phyloP scores from a whole-genome alignment of 495 filamentous ascomycete genomes.

The Oleoguttula mirabilis region DNA sequence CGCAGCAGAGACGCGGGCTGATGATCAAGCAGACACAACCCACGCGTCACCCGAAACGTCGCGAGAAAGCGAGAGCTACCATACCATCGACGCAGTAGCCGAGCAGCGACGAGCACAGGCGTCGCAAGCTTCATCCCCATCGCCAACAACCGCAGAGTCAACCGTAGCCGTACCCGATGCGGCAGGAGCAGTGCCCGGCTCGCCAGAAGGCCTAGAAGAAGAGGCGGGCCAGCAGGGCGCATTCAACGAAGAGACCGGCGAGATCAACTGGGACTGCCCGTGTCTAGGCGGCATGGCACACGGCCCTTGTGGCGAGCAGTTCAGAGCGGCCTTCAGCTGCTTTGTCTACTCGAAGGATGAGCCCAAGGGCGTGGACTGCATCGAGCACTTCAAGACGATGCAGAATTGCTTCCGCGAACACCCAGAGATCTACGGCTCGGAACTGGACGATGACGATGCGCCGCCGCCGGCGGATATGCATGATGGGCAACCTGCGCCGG shows the following conservation, averaged over 20 bases:
- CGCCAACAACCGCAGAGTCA: neutral
- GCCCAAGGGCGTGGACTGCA: constrained; percentile 97
- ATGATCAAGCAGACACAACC: constrained; percentile 8
- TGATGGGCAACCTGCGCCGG: neutral
- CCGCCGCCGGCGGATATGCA: constrained; percentile 4
- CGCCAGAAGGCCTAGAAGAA: constrained; percentile 52
- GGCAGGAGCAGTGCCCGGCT: constrained; percentile 17
- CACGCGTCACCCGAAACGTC: constrained; percentile 22
- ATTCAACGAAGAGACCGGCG: constrained; percentile 95
- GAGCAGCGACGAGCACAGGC: constrained; percentile 18
- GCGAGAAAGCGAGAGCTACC: constrained; percentile 23
- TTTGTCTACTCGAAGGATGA: constrained; percentile 91
- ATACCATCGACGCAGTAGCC: constrained; percentile 27
- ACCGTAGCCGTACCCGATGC: constrained; percentile 12
- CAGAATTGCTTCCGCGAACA: constrained; percentile 90
- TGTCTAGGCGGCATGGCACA: constrained; percentile 96
- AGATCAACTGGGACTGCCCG: constrained; percentile 99
- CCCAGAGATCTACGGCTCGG: constrained; percentile 85
- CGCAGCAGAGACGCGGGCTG: neutral
- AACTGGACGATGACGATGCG: constrained; percentile 71
- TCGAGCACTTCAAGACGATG: constrained; percentile 95
- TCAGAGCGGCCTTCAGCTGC: constrained; percentile 90
- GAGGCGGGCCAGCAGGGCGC: constrained; percentile 78
- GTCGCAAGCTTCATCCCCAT: constrained; percentile 9
- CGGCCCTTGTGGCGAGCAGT: constrained; percentile 90